Conservation (phyloP, 2,329 filamentous ascomycete species). For the Aspergillus alliaceus region DNA sequence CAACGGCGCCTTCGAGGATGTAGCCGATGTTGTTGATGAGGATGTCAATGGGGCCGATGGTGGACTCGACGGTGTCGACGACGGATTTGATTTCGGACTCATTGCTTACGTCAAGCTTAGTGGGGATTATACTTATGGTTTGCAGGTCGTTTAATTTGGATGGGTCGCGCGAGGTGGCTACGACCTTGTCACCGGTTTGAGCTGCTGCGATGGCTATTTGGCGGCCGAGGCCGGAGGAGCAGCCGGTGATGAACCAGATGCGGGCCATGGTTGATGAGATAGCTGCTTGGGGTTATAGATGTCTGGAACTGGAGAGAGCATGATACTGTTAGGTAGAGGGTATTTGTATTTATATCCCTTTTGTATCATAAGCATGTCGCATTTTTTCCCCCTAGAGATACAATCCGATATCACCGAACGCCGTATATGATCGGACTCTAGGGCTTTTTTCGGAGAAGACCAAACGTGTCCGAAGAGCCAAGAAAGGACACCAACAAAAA, state of each 20-base stretch:
- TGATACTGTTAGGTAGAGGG: background rate
- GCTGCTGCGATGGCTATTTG: slow-evolving; percentile 48
- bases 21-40: slow-evolving; percentile 51
- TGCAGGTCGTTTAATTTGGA: slow-evolving; percentile 12
- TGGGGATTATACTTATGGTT: background rate
- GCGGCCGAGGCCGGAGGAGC: slow-evolving; percentile 53
- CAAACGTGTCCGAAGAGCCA: too few relatives aligned
- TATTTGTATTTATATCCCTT: too few relatives aligned
- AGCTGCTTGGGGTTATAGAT: background rate
- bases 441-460: background rate
- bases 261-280: background rate
- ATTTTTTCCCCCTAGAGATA: background rate
- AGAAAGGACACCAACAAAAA: too few relatives aligned
- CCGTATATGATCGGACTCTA: background rate
- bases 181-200: slow-evolving; percentile 48
- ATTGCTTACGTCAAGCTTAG: slow-evolving; percentile 2
- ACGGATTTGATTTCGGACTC: slow-evolving; percentile 1
- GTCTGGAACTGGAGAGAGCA: background rate
- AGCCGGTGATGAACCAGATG: slow-evolving; percentile 48
- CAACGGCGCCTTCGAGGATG: slow-evolving; percentile 19
- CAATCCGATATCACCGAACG: too few relatives aligned
- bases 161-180: slow-evolving; percentile 50
- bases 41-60: slow-evolving; percentile 39
- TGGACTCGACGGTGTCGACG: background rate
- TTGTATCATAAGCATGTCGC: too few relatives aligned